phyloP scores from a whole-genome alignment of 805 yeast species.

The Kodamaea hsintzibuensis region DNA sequence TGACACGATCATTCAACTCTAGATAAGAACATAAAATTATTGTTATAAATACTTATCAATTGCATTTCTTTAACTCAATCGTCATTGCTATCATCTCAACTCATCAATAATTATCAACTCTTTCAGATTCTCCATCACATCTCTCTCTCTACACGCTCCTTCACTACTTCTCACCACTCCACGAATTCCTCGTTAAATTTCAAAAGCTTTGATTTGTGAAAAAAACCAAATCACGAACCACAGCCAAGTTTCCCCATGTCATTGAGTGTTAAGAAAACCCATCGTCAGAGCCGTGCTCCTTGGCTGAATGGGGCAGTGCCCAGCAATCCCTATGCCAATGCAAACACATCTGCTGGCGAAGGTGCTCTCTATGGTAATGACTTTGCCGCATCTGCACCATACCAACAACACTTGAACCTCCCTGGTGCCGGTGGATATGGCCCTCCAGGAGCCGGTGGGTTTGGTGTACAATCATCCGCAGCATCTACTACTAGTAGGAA shows the following conservation, averaged over 20 bases:
- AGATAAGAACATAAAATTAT: no score
- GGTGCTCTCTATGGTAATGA: neutral
- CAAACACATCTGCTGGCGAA: slow-evolving; percentile 11
- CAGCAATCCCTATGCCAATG: slow-evolving; percentile 28
- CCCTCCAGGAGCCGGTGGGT: slow-evolving; percentile 2
- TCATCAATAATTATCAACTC: no score
- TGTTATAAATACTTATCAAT: no score
- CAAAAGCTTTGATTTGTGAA: neutral
- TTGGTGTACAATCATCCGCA: slow-evolving; percentile 6
- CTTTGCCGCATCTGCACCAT: neutral
- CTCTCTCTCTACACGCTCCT: no score
- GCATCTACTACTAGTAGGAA: slow-evolving; percentile 16
- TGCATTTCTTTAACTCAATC: no score
- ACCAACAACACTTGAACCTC: slow-evolving; percentile 7
- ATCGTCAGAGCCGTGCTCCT: slow-evolving; percentile 45
- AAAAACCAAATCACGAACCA: neutral
- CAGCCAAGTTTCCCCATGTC: slow-evolving; percentile 23
- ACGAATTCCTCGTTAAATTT: neutral
- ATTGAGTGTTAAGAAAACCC: slow-evolving; percentile 22
- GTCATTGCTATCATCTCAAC: no score
- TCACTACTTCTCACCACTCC: neutral
- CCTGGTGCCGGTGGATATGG: neutral
- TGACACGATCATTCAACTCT: no score
- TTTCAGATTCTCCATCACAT: no score
- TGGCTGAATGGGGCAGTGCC: slow-evolving; percentile 30